phyloP scores from a whole-genome alignment of 352 stramenopile species.

The Pythium rhizo-oryzae region DNA sequence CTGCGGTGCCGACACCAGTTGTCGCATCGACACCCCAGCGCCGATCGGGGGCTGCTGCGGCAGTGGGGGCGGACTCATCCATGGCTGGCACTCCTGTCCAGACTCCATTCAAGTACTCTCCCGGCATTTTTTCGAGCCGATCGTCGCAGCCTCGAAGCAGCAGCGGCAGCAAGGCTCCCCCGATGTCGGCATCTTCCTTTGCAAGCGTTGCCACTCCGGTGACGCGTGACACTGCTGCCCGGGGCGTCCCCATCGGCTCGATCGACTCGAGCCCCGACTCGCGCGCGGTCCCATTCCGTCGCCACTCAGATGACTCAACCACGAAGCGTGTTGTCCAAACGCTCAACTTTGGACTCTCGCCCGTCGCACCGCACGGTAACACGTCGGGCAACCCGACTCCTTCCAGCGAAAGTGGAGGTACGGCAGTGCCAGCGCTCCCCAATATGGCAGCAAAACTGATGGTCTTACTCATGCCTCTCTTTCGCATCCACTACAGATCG shows the following conservation, averaged over 20 bases:
- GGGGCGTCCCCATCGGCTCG: conserved; percentile 40
- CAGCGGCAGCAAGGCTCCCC: conserved; percentile 32
- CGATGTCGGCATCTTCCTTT: background rate
- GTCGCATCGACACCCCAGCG: background rate
- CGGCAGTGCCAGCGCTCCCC: too few relatives aligned
- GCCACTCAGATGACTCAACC: conserved; percentile 35
- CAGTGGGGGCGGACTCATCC: background rate
- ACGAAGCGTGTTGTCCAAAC: conserved; percentile 44
- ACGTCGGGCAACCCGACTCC: conserved; percentile 33
- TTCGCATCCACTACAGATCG: conserved; percentile 12
- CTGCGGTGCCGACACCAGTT: conserved; percentile 11
- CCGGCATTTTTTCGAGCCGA: conserved; percentile 69
- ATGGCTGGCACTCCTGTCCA: background rate
- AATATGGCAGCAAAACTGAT: too few relatives aligned
- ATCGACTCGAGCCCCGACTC: conserved; percentile 55
- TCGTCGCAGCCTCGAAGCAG: conserved; percentile 43
- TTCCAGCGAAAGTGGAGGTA: conserved; percentile 12
- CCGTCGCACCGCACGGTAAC: conserved; percentile 45
- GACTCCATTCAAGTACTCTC: conserved; percentile 44
- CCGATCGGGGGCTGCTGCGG: background rate
- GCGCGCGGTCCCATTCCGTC: conserved; percentile 31
- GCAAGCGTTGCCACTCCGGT: conserved; percentile 9
- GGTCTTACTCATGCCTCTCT: background rate
- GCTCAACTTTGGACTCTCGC: conserved; percentile 50
- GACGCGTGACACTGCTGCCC: background rate